Evolutionary conservation across 306 rosid species (phyloP).

Genomic region (Prosopis cineraria): DNA sequence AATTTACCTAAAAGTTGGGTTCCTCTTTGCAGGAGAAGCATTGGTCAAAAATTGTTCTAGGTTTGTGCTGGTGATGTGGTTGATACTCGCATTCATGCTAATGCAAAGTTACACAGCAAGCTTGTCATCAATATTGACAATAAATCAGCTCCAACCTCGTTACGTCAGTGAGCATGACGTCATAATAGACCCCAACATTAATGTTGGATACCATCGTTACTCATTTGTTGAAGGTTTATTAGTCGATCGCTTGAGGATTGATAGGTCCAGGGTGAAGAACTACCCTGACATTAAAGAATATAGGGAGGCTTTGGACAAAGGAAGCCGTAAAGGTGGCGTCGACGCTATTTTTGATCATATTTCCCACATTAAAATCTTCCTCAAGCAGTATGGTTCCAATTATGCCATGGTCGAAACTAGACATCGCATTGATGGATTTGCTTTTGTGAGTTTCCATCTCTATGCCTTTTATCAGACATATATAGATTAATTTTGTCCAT

Average conservation of each 20-base stretch:
- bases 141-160: slow-evolving; percentile 16
- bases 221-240: background rate
- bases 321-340: background rate
- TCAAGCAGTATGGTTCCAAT: background rate
- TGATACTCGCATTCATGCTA: background rate
- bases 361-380: background rate
- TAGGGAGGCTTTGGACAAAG: background rate
- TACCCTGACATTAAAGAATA: background rate
- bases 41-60: slow-evolving; percentile 22
- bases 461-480: background rate
- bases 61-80: slow-evolving; percentile 28
- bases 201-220: background rate
- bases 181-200: background rate
- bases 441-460: slow-evolving; percentile 28
- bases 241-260: background rate
- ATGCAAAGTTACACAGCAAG: slow-evolving; percentile 33
- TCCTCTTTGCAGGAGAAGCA: slow-evolving; percentile 3
- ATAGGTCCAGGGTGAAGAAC: background rate
- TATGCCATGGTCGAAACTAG: slow-evolving; percentile 16
- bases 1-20: no score
- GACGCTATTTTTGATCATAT: background rate
- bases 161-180: background rate
- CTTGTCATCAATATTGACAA: slow-evolving; percentile 31
- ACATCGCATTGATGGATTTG: slow-evolving; percentile 34
- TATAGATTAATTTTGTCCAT: background rate